These are phyloP conservation scores for Podospora didyma DNA, from an alignment of 495 filamentous ascomycete genomes.

Conservation along the genomic window DNA sequence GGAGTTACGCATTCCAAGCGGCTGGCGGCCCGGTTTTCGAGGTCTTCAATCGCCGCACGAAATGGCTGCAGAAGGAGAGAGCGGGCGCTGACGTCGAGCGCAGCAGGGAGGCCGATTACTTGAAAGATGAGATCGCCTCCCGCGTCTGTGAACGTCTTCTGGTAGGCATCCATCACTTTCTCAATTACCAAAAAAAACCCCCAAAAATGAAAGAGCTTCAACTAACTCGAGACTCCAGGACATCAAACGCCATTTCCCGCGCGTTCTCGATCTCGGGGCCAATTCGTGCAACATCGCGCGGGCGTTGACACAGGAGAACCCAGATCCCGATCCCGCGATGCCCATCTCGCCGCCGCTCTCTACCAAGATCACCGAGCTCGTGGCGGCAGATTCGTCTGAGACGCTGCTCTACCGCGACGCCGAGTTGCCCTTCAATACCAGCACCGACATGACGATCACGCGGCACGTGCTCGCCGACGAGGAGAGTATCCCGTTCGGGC, in stretches of 20 bases:
- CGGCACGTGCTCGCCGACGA: slow-evolving; percentile 72
- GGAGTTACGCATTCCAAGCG: slow-evolving; percentile 71
- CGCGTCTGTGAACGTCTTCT: slow-evolving; percentile 84
- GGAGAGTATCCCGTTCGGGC: slow-evolving; percentile 66
- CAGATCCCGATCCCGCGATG: slow-evolving; percentile 50
- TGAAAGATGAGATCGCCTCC: slow-evolving; percentile 85
- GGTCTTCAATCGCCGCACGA: slow-evolving; percentile 85
- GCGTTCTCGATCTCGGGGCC: slow-evolving; percentile 89
- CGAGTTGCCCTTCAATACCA: slow-evolving; percentile 77
- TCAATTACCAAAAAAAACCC: no score
- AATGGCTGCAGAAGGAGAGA: slow-evolving; percentile 87
- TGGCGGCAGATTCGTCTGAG: slow-evolving; percentile 75
- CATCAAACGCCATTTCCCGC: slow-evolving; percentile 80
- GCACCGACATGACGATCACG: slow-evolving; percentile 61
- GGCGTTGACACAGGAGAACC: slow-evolving; percentile 64
- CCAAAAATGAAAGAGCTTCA: no score
- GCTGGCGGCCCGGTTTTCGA: slow-evolving; percentile 72
- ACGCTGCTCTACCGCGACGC: slow-evolving; percentile 79
- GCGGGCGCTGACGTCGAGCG: slow-evolving; percentile 65
- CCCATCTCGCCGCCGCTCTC: slow-evolving; percentile 59
- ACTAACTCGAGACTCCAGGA: slow-evolving; percentile 49
- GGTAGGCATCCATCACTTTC: slow-evolving; percentile 39
- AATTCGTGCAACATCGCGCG: slow-evolving; percentile 93
- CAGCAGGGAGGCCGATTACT: slow-evolving; percentile 80
- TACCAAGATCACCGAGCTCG: slow-evolving; percentile 62